Base-by-base conservation (phyloP, 164 flowering plant genomes). In the Chimonanthus praecox region DNA sequence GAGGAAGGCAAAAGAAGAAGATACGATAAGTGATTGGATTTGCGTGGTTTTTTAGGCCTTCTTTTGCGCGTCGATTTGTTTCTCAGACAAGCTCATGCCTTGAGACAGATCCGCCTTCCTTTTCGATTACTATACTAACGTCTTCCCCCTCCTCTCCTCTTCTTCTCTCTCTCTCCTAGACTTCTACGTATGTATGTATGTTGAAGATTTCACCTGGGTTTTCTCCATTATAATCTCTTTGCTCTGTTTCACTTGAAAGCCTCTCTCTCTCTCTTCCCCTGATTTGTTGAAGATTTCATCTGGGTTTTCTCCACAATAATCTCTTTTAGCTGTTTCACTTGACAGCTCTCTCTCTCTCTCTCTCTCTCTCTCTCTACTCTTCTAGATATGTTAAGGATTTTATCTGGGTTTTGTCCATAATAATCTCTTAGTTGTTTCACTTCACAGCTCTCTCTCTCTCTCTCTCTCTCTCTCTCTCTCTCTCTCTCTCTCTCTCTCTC, bases 21-120 rank as follows among this genome's bases (percentile, higher is more conserved):
- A 64, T 74, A 71, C 60, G 67, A 21, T 63, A 48, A 64, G 67
- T 48, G 63, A 64, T 71, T 71, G 73, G 73, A 71, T 71, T 58
- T 71, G 64, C 65, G 65, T 71, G 49, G 73, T 69, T 71, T 71
- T 15, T 21, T 45, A 71, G 49, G 62, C 33, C 73, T 8, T 11
- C 49, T 58, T 49, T 18, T 18, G 5, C 54, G 33, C 54, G 6
- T n/a, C 47, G 67, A 63, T 62, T 63, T 63, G 67, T 49, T 47
- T 72, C 69, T 72, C 63, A 49, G 73, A 64, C 69, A 64, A 48
- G 44, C 49, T 21, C 5, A 63, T 63, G 58, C 7, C 4, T n/a
- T 16, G 73, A 62, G 68, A 20, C n/a, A 60, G 61, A 7, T 46
- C 63, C 21, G 21, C 5, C 43, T 7, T 33, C 4, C 72, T 70